These are phyloP conservation scores for Coffea humblotiana DNA, from an alignment of 305 asterid genomes.

Conservation along the genomic window DNA sequence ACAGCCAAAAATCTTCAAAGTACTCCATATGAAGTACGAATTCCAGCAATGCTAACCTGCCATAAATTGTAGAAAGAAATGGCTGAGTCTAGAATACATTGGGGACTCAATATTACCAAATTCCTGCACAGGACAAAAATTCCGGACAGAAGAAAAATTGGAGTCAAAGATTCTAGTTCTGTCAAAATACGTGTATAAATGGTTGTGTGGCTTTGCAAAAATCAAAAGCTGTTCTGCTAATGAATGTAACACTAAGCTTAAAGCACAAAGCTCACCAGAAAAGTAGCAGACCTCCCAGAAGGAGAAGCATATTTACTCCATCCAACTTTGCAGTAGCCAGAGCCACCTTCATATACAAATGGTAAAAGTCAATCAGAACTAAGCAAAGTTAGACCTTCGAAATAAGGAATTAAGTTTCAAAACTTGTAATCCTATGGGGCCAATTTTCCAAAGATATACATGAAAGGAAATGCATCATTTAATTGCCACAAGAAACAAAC, in stretches of 20 bases:
- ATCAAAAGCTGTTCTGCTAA: conserved; percentile 22
- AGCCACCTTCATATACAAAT: conserved; percentile 59
- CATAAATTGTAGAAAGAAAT: conserved; percentile 88
- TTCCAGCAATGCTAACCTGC: conserved; percentile 50
- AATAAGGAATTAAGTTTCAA: neutral
- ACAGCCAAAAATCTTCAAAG: neutral
- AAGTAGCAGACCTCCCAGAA: conserved; percentile 93
- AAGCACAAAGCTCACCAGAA: conserved; percentile 58
- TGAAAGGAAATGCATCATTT: neutral
- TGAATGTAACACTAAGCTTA: conserved; percentile 19
- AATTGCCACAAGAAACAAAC: neutral
- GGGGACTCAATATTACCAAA: conserved; percentile 97
- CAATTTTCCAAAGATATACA: neutral
- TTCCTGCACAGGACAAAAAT: conserved; percentile 52
- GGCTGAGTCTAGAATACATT: conserved; percentile 84
- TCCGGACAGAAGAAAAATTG: conserved; percentile 13
- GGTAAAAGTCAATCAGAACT: conserved; percentile 4
- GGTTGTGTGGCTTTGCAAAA: conserved; percentile 12
- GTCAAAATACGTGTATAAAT: neutral
- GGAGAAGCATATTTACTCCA: conserved; percentile 95
- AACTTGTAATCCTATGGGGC: neutral
- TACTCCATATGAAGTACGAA: neutral
- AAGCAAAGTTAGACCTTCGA: neutral
- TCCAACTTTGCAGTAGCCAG: conserved; percentile 95
- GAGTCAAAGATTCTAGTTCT: conserved; percentile 13